Conservation (phyloP, 345 rosid species). For the Eucalyptus victrix region DNA sequence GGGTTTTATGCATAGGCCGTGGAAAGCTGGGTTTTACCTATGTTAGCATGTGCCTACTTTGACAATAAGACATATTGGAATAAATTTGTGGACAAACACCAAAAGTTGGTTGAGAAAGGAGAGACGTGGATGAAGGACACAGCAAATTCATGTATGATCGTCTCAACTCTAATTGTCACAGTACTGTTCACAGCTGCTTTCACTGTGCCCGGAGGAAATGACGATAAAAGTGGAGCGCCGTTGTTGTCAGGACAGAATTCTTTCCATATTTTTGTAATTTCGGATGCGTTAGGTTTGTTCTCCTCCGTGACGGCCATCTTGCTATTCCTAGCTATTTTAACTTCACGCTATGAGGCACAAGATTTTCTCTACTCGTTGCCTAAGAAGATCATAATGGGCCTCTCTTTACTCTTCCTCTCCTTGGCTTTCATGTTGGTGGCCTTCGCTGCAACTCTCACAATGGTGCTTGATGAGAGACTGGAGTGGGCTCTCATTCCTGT, state of each 20-base stretch:
- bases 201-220: constrained; percentile 14
- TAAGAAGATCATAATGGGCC: not conserved
- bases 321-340: constrained; percentile 9
- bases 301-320: constrained; percentile 3
- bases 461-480: not conserved
- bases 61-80: not conserved
- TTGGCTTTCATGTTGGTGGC: not conserved
- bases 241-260: not conserved
- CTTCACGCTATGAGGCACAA: not conserved
- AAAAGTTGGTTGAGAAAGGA: not conserved
- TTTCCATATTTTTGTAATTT: constrained; percentile 6
- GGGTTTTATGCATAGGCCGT: not conserved
- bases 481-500: not conserved
- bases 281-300: constrained; percentile 6
- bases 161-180: constrained; percentile 14
- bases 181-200: constrained; percentile 14
- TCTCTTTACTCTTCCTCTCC: not conserved
- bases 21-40: too few species aligned
- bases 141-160: constrained; percentile 9
- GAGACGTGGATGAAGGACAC: constrained; percentile 3
- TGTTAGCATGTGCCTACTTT: too few species aligned
- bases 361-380: constrained; percentile 4
- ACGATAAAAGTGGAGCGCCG: not conserved
- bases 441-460: not conserved
- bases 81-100: not conserved